Percentiles rank a stretch among this genome's conserved stretches.
These are phyloP conservation scores for Polyrhizophydium stewartii DNA, from an alignment of 371 early-diverging fungal genomes.

Conservation along the genomic window DNA sequence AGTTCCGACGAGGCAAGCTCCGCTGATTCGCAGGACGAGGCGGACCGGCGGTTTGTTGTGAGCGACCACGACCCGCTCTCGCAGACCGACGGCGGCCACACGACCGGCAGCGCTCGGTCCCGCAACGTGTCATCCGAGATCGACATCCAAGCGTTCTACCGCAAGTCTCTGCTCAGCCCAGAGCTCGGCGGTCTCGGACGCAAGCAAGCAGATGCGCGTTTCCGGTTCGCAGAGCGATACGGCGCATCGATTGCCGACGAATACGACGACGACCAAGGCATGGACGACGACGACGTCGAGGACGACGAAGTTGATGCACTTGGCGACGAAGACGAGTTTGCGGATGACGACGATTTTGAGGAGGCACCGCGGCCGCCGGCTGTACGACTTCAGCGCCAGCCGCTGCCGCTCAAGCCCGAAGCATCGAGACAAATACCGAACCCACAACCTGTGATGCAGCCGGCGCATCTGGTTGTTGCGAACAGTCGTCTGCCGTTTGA, in stretches of 20 bases:
- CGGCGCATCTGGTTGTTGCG: too few species aligned
- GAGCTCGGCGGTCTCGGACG: conserved; percentile 15
- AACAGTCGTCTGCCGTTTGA: background rate
- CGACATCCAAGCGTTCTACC: conserved; percentile 13
- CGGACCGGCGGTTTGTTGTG: conserved; percentile 3
- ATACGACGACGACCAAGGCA: background rate
- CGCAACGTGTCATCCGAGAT: too few species aligned
- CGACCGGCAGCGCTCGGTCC: too few species aligned
- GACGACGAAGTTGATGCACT: conserved; percentile 2
- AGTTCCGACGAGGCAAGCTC: conserved; percentile 2
- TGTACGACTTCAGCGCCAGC: too few species aligned
- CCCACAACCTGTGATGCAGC: too few species aligned
- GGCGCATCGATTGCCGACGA: background rate
- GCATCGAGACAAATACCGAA: too few species aligned
- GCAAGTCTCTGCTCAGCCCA: conserved; percentile 13
- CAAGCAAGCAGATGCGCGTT: background rate
- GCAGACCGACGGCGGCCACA: too few species aligned
- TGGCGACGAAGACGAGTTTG: background rate
- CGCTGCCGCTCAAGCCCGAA: too few species aligned
- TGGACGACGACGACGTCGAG: background rate
- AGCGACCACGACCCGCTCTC: background rate
- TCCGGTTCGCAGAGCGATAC: background rate
- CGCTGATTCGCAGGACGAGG: background rate
- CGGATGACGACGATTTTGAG: background rate
- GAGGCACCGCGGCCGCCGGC: too few species aligned